Conservation (phyloP, 2,329 filamentous ascomycete genomes). For the Catunica adiposa region DNA sequence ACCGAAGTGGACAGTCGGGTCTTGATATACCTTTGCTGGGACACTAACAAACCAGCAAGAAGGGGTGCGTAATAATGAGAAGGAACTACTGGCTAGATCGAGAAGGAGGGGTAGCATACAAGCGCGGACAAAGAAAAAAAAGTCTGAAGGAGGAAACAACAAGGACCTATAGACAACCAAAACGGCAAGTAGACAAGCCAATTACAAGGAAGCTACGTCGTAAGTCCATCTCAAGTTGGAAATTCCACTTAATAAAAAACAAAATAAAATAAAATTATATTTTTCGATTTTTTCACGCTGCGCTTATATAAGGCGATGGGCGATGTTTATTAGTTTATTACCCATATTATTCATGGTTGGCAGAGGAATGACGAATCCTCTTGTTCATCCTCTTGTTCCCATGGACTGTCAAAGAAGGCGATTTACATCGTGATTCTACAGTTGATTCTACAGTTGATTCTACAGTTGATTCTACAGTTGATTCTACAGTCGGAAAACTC, state of each 20-base stretch:
- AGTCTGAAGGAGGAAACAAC: constrained; percentile 3
- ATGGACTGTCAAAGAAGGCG: not conserved
- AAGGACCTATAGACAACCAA: not conserved
- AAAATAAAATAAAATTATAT: too few species aligned
- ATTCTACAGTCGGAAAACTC: too few species aligned
- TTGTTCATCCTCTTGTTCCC: too few species aligned
- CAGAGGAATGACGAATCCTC: not conserved
- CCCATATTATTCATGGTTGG: not conserved
- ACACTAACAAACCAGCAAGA: not conserved
- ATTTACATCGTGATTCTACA: too few species aligned
- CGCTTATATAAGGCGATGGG: not conserved
- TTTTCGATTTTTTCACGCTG: not conserved
- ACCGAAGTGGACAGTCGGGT: not conserved
- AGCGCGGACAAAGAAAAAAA: constrained; percentile 5
- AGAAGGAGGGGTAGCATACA: constrained; percentile 9
- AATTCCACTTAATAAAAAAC: not conserved
- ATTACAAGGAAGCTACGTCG: too few species aligned
- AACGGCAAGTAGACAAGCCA: not conserved
- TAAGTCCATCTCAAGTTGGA: too few species aligned
- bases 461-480: too few species aligned
- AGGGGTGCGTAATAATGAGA: constrained; percentile 6
- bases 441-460: too few species aligned
- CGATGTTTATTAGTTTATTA: not conserved
- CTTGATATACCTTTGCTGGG: not conserved
- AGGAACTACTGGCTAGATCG: not conserved